Evolutionary conservation across 306 rosid genomes (phyloP).

Genomic region (Spatholobus suberectus): DNA sequence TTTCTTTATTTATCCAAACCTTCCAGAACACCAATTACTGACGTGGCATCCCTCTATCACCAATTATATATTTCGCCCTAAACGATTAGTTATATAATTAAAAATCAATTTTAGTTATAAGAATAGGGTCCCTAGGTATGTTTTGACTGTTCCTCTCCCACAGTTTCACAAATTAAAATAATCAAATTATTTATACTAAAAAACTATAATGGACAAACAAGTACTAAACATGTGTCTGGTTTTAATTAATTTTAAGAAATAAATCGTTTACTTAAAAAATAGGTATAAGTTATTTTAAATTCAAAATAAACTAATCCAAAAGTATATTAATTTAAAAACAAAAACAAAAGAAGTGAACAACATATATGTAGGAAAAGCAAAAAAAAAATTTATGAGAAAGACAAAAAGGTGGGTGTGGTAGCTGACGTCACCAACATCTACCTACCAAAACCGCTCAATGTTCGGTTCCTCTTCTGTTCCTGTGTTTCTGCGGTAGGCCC

Average conservation of each 20-base stretch:
- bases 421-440: constrained; percentile 44
- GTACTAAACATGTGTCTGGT: background rate
- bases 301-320: background rate
- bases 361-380: background rate
- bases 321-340: background rate
- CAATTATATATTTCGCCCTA: background rate
- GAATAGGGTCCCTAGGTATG: no score
- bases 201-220: background rate
- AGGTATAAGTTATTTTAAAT: background rate
- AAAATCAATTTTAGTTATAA: background rate
- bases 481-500: constrained; percentile 27
- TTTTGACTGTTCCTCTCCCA: background rate
- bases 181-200: background rate
- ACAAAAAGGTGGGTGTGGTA: constrained; percentile 29
- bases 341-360: background rate
- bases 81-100: background rate
- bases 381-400: constrained; percentile 30
- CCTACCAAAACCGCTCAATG: constrained; percentile 41
- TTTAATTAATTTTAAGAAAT: background rate
- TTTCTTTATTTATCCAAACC: constrained; percentile 27
- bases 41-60: background rate
- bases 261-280: background rate
- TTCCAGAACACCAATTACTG: background rate
- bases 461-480: constrained; percentile 26
- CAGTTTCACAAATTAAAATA: background rate